A percentile compares a stretch with the other conserved stretches of the same genome.
Evolutionary conservation across 768 basidiomycete genomes (phyloP).

Genomic region (Leucogyrophana mollusca): DNA sequence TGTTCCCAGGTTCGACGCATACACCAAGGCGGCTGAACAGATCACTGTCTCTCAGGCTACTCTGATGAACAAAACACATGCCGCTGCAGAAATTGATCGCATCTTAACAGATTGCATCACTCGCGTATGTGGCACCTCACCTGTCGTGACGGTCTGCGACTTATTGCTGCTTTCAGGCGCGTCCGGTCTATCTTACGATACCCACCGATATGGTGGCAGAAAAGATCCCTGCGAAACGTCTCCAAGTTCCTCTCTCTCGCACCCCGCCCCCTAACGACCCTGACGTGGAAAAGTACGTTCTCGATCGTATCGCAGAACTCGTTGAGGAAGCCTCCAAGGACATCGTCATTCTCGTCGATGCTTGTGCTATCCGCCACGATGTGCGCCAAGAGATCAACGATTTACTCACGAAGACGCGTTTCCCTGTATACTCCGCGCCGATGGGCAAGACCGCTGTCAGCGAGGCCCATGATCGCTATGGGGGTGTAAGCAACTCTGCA

Average conservation of each 20-base stretch:
- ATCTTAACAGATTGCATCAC: conserved; percentile 69
- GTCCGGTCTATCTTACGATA: conserved; percentile 85
- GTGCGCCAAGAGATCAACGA: conserved; percentile 61
- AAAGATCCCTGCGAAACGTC: conserved; percentile 62
- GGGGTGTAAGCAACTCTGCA: conserved; percentile 56
- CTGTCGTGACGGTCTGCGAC: not conserved
- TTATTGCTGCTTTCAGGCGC: conserved; percentile 43
- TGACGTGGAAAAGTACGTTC: conserved; percentile 62
- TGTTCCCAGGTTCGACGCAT: conserved; percentile 87
- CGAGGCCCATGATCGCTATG: conserved; percentile 71
- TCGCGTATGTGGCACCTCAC: conserved; percentile 32
- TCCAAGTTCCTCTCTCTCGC: conserved; percentile 57
- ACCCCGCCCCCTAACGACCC: conserved; percentile 52
- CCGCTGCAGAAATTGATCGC: conserved; percentile 74
- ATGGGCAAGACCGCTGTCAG: conserved; percentile 83
- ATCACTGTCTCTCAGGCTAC: conserved; percentile 70
- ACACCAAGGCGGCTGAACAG: conserved; percentile 69
- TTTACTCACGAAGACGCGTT: conserved; percentile 61
- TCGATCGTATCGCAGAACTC: conserved; percentile 67
- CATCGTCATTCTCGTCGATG: conserved; percentile 77
- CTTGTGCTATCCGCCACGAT: conserved; percentile 74
- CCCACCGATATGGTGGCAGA: conserved; percentile 79
- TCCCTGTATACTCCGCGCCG: conserved; percentile 71
- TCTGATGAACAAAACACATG: conserved; percentile 51
- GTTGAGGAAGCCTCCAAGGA: conserved; percentile 62